Percentiles rank a stretch among this genome's conserved stretches.
phyloP scores from a whole-genome alignment of 1,284 basidiomycete genomes.

The Ceratobasidium theobromae region DNA sequence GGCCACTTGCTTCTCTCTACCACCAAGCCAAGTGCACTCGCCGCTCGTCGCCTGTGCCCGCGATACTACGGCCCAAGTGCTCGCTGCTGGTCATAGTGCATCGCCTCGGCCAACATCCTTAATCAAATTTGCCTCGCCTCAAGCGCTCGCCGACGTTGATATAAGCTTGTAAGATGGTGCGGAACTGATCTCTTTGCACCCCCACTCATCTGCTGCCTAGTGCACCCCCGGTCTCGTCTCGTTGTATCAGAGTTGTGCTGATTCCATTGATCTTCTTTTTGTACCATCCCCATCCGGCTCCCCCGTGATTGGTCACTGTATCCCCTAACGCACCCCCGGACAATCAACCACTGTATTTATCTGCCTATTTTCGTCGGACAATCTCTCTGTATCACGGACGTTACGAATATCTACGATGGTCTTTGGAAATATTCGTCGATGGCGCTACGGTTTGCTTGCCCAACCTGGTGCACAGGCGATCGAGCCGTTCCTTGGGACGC shows the following conservation, averaged over 20 bases:
- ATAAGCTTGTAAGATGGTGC: constrained; percentile 26
- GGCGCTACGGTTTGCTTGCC: constrained; percentile 10
- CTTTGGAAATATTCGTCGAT: constrained; percentile 2
- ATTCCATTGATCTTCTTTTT: not conserved
- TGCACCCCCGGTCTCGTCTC: not conserved
- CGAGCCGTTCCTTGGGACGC: constrained; percentile 64
- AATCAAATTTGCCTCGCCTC: constrained; percentile 17
- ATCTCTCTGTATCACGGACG: not conserved
- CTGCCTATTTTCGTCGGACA: not conserved
- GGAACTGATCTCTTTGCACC: not conserved
- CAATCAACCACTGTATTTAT: not conserved
- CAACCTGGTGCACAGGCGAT: constrained; percentile 47
- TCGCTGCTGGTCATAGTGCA: not conserved
- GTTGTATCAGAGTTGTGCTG: constrained; percentile 16
- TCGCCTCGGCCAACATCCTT: not conserved
- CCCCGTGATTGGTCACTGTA: constrained; percentile 14
- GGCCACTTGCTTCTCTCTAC: no score
- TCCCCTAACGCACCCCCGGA: constrained; percentile 2
- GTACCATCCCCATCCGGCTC: not conserved
- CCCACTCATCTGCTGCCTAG: constrained; percentile 14
- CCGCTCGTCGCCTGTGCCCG: no score
- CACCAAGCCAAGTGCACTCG: no score
- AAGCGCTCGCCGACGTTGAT: not conserved
- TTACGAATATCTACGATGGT: constrained; percentile 5
- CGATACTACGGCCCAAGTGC: no score